Conservation (phyloP, 2,329 filamentous ascomycete genomes). For the Aspergillus novofumigatus region DNA sequence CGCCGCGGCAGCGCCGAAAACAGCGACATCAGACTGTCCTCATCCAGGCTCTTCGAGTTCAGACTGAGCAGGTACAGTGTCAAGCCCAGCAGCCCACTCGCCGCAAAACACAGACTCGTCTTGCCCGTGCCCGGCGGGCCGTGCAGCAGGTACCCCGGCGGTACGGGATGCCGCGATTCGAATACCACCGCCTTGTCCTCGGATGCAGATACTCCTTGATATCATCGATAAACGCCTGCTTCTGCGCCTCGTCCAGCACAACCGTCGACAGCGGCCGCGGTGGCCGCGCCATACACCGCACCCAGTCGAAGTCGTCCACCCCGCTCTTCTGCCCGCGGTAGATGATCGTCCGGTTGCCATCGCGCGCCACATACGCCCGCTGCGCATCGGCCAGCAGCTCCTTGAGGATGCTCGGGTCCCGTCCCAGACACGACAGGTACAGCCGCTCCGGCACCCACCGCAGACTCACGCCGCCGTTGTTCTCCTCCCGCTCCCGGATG, state of each 20-base stretch:
- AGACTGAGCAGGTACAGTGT: slow-evolving; percentile 69
- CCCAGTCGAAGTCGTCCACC: slow-evolving; percentile 25
- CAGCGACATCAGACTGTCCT: slow-evolving; percentile 61
- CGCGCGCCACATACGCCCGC: slow-evolving; percentile 31
- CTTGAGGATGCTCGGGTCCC: slow-evolving; percentile 31
- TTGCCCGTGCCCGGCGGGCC: slow-evolving; percentile 80
- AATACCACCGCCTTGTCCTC: slow-evolving; percentile 64
- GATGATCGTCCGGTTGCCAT: slow-evolving; percentile 35
- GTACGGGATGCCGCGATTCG: slow-evolving; percentile 79
- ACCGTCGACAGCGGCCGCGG: slow-evolving; percentile 53
- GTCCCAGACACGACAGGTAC: slow-evolving; percentile 33
- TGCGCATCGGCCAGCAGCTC: slow-evolving; percentile 35
- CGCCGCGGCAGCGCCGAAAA: slow-evolving; percentile 65
- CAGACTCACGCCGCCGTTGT: slow-evolving; percentile 13
- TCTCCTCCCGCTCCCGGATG: slow-evolving; percentile 26
- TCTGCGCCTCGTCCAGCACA: slow-evolving; percentile 49
- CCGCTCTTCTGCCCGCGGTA: slow-evolving; percentile 30
- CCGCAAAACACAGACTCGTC: slow-evolving; percentile 65
- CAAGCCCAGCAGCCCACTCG: slow-evolving; percentile 67
- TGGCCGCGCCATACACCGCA: slow-evolving; percentile 40
- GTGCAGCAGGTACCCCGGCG: slow-evolving; percentile 74
- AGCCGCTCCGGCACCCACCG: slow-evolving; percentile 26
- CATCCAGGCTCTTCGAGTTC: slow-evolving; percentile 58
- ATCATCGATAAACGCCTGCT: slow-evolving; percentile 48
- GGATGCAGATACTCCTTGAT: slow-evolving; percentile 56